These are phyloP conservation scores for Malus sylvestris DNA, from an alignment of 306 rosid species.

Conservation along the genomic window DNA sequence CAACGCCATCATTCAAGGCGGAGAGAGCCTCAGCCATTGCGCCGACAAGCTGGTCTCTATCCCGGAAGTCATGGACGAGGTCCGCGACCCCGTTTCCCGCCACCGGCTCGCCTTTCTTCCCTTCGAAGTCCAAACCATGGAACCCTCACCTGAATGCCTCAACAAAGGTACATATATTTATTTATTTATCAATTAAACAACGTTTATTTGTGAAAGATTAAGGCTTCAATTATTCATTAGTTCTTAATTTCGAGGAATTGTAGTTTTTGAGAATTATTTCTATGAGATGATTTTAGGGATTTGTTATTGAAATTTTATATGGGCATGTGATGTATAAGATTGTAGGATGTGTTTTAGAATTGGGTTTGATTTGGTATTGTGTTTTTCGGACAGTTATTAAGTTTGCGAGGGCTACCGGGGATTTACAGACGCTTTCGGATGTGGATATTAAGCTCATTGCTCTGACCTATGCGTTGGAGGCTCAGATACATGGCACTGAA, in stretches of 20 bases:
- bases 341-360: not conserved
- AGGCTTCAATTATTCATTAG: not conserved
- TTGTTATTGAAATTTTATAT: not conserved
- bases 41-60: conserved; percentile 80
- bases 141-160: conserved; percentile 71
- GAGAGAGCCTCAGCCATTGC: conserved; percentile 46
- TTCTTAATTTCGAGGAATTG: not conserved
- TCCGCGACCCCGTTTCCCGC: conserved; percentile 88
- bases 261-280: not conserved
- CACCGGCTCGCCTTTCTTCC: conserved; percentile 77
- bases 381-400: conserved; percentile 44
- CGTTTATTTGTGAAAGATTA: not conserved
- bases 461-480: conserved; percentile 66
- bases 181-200: not conserved
- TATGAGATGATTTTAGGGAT: not conserved
- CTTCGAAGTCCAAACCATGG: conserved; percentile 63
- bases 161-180: conserved; percentile 47
- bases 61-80: conserved; percentile 63
- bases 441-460: conserved; percentile 86
- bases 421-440: conserved; percentile 84
- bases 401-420: conserved; percentile 90
- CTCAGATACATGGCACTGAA: conserved; percentile 65
- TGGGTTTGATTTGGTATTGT: not conserved
- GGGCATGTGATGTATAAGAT: not conserved
- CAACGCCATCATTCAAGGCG: conserved; percentile 68